A percentile compares a stretch with the other conserved stretches of the same genome.
Conservation (phyloP, 805 yeast species). For the Ogataea zsoltii region DNA sequence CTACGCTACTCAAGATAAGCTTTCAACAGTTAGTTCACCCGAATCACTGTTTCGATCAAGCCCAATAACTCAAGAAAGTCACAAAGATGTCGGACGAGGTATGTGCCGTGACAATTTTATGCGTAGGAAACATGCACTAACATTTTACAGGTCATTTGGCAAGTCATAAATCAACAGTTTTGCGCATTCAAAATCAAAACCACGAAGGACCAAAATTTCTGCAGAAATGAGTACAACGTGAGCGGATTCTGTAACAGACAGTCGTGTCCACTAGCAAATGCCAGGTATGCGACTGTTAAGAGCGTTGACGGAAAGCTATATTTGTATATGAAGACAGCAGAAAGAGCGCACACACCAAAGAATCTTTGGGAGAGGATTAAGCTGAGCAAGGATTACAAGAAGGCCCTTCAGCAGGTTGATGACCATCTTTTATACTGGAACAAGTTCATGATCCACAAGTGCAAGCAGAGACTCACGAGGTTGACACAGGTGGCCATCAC, state of each 20-base stretch:
- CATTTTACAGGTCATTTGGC: slow-evolving; percentile 81
- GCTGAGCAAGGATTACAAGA: slow-evolving; percentile 83
- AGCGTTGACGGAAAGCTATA: slow-evolving; percentile 77
- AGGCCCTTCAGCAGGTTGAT: slow-evolving; percentile 87
- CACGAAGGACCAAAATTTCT: slow-evolving; percentile 85
- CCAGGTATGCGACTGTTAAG: slow-evolving; percentile 85
- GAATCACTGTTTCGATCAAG: background rate
- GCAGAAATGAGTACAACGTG: slow-evolving; percentile 95
- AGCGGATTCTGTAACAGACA: slow-evolving; percentile 90
- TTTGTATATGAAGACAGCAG: slow-evolving; percentile 94
- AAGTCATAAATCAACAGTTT: slow-evolving; percentile 90
- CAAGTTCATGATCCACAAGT: slow-evolving; percentile 83
- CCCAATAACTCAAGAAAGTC: background rate
- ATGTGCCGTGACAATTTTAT: slow-evolving; percentile 10
- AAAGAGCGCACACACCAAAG: slow-evolving; percentile 94
- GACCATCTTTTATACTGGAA: slow-evolving; percentile 91
- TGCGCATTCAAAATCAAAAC: slow-evolving; percentile 93
- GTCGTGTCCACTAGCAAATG: slow-evolving; percentile 95
- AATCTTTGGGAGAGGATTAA: slow-evolving; percentile 94
- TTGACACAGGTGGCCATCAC: slow-evolving; percentile 94
- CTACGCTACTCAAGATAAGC: slow-evolving; percentile 1
- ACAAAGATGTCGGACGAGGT: slow-evolving; percentile 32
- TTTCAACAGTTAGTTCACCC: background rate
- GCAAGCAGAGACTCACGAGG: slow-evolving; percentile 94
- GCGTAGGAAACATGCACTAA: slow-evolving; percentile 6